Evolutionary conservation across 495 filamentous ascomycete species (phyloP), one percentile per base, ranked within the genome.

Genomic region (Xanthoparmelia taractica): DNA sequence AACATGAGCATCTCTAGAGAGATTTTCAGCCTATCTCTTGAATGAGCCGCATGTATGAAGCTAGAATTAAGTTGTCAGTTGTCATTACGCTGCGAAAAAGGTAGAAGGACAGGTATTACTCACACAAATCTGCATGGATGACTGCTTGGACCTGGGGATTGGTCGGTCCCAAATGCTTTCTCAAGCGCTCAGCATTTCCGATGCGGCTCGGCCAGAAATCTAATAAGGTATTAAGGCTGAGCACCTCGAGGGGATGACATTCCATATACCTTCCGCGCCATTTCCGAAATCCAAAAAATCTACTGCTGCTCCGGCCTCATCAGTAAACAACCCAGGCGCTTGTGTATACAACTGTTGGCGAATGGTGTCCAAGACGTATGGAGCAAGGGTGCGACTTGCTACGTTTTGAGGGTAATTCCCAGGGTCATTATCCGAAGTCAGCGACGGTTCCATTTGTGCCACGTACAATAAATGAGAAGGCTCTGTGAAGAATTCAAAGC

Each of bases 41-140:
- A 75, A 40, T 70, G 61, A 50, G 64, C 48, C 36, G 74, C 74
- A 64, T 71, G 65, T 13, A 75, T 47, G 59, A 77, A 77, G 29
- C 74, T 76, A 27, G 23, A 48, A 12, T 48, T 23, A 27, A 12
- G 0, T 48, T 27, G 15, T 48, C 45, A 48, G 23, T 48, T 7
- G 23, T 8, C 45, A 11, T 5, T 48, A 7, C 0, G 4, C 13
- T 27, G 23, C 1, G 11, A 27, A n/a, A n/a, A n/a, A n/a, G n/a
- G n/a, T 5, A 13, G 23, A 13, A 48, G 23, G 10, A 27, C 11
- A 13, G 10, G 23, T 27, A 12, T 48, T 15, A 27, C 45, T 48
- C 45, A 48, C 45, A 48, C 23, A 13, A 48, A 48, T 4, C 45
- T 48, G 23, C 45, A 48, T 48, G 0, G 45, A 12, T 48, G 45